phyloP scores from a whole-genome alignment of 345 rosid genomes.

The Raphanus sativus region DNA sequence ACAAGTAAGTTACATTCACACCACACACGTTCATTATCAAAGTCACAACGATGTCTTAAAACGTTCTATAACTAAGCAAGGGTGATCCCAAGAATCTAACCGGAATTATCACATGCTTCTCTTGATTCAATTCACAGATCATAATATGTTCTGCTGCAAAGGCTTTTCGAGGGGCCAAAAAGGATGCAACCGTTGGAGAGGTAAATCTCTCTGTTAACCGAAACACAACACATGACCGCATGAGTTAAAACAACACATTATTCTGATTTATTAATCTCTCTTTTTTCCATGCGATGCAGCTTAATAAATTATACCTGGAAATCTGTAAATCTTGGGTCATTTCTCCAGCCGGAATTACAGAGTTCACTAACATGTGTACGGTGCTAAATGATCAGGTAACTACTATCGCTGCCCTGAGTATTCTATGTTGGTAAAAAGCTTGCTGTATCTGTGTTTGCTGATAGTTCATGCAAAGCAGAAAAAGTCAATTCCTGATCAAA shows the following conservation, averaged over 20 bases:
- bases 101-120: not conserved
- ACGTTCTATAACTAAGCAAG: not conserved
- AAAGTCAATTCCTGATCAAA: not conserved
- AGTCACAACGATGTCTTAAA: not conserved
- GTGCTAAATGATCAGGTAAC: slow-evolving; percentile 85
- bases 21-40: not conserved
- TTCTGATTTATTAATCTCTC: not conserved
- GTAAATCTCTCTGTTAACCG: slow-evolving; percentile 29
- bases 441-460: slow-evolving; percentile 9
- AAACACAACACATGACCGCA: slow-evolving; percentile 4
- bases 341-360: slow-evolving; percentile 68
- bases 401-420: not conserved
- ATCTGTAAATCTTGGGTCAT: slow-evolving; percentile 68
- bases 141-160: slow-evolving; percentile 73
- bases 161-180: slow-evolving; percentile 70
- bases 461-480: not conserved
- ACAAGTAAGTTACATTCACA: slow-evolving; percentile 52
- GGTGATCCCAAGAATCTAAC: not conserved
- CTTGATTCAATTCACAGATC: slow-evolving; percentile 47
- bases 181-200: slow-evolving; percentile 70
- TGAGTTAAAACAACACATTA: not conserved
- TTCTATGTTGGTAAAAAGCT: slow-evolving; percentile 8
- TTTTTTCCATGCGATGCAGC: slow-evolving; percentile 27
- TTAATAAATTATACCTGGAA: slow-evolving; percentile 62
- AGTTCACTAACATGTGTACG: slow-evolving; percentile 69